Percentiles rank a stretch among this genome's conserved stretches.
These are phyloP conservation scores for Barnettozyma pratensis DNA, from an alignment of 805 yeast species.

Conservation along the genomic window DNA sequence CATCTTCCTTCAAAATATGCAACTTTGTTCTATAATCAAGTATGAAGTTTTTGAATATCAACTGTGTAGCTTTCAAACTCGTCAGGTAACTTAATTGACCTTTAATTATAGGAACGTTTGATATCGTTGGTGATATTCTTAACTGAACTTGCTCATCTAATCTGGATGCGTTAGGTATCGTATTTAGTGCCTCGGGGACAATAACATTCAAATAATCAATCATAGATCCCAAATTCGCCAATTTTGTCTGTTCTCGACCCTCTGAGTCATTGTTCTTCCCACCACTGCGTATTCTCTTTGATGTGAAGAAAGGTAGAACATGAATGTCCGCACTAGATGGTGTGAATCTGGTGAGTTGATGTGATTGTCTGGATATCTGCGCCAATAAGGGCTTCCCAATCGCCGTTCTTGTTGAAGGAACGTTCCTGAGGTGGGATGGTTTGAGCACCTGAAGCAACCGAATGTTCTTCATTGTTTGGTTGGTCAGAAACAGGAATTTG, in stretches of 20 bases:
- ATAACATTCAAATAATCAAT: conserved; percentile 40
- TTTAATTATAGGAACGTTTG: conserved; percentile 47
- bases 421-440: no score
- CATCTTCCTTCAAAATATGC: conserved; percentile 35
- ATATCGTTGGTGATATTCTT: conserved; percentile 51
- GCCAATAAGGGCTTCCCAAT: neutral
- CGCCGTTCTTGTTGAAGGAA: neutral
- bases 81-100: conserved; percentile 54
- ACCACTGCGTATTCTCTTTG: neutral
- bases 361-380: neutral
- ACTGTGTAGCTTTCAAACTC: conserved; percentile 50
- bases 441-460: no score
- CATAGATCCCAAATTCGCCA: conserved; percentile 48
- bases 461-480: no score
- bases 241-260: conserved; percentile 2
- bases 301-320: neutral
- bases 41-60: conserved; percentile 49
- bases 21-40: conserved; percentile 46
- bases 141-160: conserved; percentile 44
- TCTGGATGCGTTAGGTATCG: conserved; percentile 37
- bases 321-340: neutral
- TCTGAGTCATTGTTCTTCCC: neutral
- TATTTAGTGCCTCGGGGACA: conserved; percentile 47
- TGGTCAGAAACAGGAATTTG: no score
- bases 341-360: neutral